Conservation (phyloP, 192 early-diverging fungal species). For the Paraglomus occultum region DNA sequence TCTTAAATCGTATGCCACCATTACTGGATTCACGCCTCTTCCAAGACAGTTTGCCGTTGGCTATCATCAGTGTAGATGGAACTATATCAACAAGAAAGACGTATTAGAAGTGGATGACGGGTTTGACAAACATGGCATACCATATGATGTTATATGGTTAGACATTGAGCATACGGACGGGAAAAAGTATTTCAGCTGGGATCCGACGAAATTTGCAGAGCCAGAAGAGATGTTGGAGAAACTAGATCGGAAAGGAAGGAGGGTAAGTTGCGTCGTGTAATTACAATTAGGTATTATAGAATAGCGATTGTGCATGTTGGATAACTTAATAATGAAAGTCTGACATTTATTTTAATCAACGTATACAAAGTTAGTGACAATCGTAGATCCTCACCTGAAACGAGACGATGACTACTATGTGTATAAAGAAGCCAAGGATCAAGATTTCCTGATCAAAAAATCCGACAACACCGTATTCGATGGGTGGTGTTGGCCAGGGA, state of each 20-base stretch:
- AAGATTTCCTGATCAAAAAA: constrained; percentile 78
- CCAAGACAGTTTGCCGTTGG: constrained; percentile 89
- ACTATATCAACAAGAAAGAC: constrained; percentile 91
- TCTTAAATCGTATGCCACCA: constrained; percentile 64
- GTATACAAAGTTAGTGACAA: constrained; percentile 76
- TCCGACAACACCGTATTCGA: constrained; percentile 74
- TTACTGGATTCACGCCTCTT: constrained; percentile 80
- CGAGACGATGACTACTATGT: constrained; percentile 71
- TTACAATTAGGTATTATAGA: background rate
- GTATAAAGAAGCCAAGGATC: constrained; percentile 72
- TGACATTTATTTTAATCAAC: constrained; percentile 6
- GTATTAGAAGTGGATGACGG: constrained; percentile 79
- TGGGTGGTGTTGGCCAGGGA: constrained; percentile 98
- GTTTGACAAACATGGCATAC: constrained; percentile 90
- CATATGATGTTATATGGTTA: constrained; percentile 98
- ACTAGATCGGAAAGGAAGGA: constrained; percentile 70
- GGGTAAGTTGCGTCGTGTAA: constrained; percentile 44
- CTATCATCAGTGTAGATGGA: constrained; percentile 99
- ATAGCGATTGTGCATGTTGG: background rate
- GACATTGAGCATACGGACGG: constrained; percentile 99
- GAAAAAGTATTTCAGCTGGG: constrained; percentile 99
- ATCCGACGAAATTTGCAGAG: constrained; percentile 84
- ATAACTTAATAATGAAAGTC: background rate
- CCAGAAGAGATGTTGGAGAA: constrained; percentile 80
- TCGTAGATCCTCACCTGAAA: constrained; percentile 98